A percentile compares a stretch with the other conserved stretches of the same genome.
Conservation (phyloP, 1,284 basidiomycete species). For the Pseudozyma tsukubaensis region DNA sequence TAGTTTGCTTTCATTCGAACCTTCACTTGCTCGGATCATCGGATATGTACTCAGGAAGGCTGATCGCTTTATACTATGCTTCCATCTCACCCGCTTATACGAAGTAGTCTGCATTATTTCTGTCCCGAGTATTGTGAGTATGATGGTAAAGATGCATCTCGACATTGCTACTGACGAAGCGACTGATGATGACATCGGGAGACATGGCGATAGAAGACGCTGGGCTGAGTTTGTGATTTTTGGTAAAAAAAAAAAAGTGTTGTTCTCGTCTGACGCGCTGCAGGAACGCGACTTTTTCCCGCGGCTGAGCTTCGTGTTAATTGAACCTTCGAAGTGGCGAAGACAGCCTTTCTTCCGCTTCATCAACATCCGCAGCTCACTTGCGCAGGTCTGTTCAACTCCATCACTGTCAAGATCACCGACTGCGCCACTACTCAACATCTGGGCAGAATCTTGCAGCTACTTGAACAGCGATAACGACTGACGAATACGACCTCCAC, state of each 20-base stretch:
- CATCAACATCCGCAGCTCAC: neutral
- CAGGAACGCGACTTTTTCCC: slow-evolving; percentile 12
- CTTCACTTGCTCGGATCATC: too few species aligned
- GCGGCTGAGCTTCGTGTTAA: slow-evolving; percentile 12
- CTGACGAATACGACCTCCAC: slow-evolving; percentile 8
- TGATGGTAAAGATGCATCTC: too few species aligned
- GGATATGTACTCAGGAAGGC: too few species aligned
- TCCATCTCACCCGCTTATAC: too few species aligned
- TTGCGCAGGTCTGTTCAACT: neutral
- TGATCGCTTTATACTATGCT: too few species aligned
- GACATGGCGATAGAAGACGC: too few species aligned
- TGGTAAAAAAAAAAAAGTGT: slow-evolving; percentile 14
- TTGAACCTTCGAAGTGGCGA: slow-evolving; percentile 5
- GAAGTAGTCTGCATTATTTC: too few species aligned
- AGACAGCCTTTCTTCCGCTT: neutral
- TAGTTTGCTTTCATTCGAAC: slow-evolving; percentile 5
- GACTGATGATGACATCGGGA: too few species aligned
- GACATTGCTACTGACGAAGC: too few species aligned
- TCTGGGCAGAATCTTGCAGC: neutral
- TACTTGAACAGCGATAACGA: neutral
- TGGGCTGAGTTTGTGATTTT: slow-evolving; percentile 1
- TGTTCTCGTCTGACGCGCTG: slow-evolving; percentile 25
- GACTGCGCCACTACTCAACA: neutral
- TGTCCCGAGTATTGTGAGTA: too few species aligned
- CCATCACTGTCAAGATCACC: neutral